Evolutionary conservation across 75 land plant genomes (phyloP).

Genomic region (Larix kaempferi): DNA sequence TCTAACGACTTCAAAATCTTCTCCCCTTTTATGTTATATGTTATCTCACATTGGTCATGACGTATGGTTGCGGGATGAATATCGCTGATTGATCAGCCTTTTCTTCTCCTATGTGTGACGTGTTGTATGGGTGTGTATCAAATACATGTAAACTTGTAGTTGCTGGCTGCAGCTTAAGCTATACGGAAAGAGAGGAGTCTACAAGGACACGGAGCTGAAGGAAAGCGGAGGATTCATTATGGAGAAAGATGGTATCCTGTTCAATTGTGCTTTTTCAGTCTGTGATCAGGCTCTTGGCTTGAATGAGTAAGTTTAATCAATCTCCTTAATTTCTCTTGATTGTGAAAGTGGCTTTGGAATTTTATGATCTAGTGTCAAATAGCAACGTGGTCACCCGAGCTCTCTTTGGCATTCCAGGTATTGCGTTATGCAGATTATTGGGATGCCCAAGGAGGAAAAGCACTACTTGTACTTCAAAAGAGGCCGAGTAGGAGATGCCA

Average conservation of each 20-base stretch:
- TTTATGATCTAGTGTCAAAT: too few species aligned
- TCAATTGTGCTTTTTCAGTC: slow-evolving; percentile 65
- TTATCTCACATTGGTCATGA: too few species aligned
- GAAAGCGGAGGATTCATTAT: slow-evolving; percentile 57
- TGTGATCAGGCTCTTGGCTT: slow-evolving; percentile 47
- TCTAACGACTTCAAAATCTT: background rate
- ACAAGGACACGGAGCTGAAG: slow-evolving; percentile 59
- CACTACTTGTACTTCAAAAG: slow-evolving; percentile 60
- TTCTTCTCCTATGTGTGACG: background rate
- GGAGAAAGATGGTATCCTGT: slow-evolving; percentile 67
- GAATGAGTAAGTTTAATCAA: slow-evolving; percentile 42
- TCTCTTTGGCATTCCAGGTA: slow-evolving; percentile 23
- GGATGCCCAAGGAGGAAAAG: slow-evolving; percentile 37
- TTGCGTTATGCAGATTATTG: slow-evolving; percentile 59
- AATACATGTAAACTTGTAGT: background rate
- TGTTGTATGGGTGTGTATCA: background rate
- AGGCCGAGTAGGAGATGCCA: slow-evolving; percentile 53
- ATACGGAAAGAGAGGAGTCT: slow-evolving; percentile 63
- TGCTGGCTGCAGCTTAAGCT: slow-evolving; percentile 47
- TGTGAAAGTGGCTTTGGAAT: too few species aligned
- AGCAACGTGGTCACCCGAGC: background rate
- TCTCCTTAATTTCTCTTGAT: too few species aligned
- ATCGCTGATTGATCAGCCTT: too few species aligned
- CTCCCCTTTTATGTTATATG: background rate
- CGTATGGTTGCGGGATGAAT: too few species aligned